Percentiles rank a stretch among this genome's conserved stretches.
Conservation (phyloP, 805 yeast genomes). For the Wickerhamomyces silvicola region DNA sequence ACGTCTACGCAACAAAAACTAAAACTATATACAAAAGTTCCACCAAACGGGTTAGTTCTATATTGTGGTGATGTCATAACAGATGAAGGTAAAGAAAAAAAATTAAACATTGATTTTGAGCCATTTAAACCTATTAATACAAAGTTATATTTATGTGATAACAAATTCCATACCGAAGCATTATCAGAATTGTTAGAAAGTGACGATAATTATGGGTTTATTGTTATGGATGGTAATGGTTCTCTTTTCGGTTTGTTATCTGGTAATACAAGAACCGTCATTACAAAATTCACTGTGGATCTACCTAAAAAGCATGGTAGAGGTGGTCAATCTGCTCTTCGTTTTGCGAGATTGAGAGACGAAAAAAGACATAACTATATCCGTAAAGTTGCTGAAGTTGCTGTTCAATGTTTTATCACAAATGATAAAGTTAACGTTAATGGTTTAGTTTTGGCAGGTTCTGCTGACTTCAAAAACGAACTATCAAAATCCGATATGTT, state of each 20-base stretch:
- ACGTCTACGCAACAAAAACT: constrained; percentile 97
- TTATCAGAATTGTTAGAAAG: constrained; percentile 88
- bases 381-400: constrained; percentile 96
- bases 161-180: constrained; percentile 97
- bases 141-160: constrained; percentile 92
- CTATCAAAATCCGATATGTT: constrained; percentile 88
- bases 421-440: constrained; percentile 89
- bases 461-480: constrained; percentile 97
- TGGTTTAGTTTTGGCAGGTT: constrained; percentile 96
- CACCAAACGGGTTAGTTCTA: constrained; percentile 90
- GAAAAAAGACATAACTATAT: constrained; percentile 98
- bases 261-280: constrained; percentile 94
- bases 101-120: constrained; percentile 93
- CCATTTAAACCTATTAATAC: constrained; percentile 99
- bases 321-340: constrained; percentile 99
- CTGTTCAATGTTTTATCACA: constrained; percentile 95
- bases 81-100: constrained; percentile 96
- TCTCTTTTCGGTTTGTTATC: constrained; percentile 90
- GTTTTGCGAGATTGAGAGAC: constrained; percentile 98
- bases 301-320: constrained; percentile 99
- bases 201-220: constrained; percentile 95
- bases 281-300: constrained; percentile 95
- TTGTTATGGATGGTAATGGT: constrained; percentile 99
- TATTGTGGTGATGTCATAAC: constrained; percentile 99
- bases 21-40: constrained; percentile 82